Base-by-base conservation (phyloP, 768 basidiomycete species). In the Collybia sordida region DNA sequence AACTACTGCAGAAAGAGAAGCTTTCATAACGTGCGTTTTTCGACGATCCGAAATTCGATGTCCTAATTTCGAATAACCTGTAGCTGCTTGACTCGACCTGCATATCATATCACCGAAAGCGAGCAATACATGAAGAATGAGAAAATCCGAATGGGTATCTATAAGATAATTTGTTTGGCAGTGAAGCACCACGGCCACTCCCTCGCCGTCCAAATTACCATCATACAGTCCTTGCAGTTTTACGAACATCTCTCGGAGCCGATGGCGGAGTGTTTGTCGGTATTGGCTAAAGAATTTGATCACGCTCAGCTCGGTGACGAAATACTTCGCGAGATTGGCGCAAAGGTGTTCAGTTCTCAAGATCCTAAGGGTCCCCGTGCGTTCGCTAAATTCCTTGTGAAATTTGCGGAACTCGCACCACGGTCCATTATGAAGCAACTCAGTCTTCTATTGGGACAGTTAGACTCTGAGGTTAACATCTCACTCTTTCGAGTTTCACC, bases 211-310 rank as follows among this genome's bases (percentile, higher is more conserved):
- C 93, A 96, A 62, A 95, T 90, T 52, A 82, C 79, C 53, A 90
- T 99, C 67, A 89, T 96, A 69, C 94, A 97, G 63, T 84, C 82
- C 41, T 73, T 99, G 12, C 93, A 95, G 52, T 96, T 95, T 67
- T 92, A 86, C 57, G 97, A 99, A 58, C 96, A 98, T 62, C 80
- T 97, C 18, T 83, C 91, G 0, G 96, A 98, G 60, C 86, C 89
- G 1, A 89, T 98, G 85, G 96, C 97, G 0, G 96, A 98, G 57
- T 85, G 90, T 41, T 76, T 98, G 21, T 77, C 83, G 25, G 72
- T 86, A 42, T 79, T 97, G 14, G 81, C 87, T 6, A 86, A 85
- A 49, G 88, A 96, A 47, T 98, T 88, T 59, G 95, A 97, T 66
- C 83, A 93, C 52, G 74, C 84, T 1, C 93, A 95, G 62, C 78